phyloP scores from a whole-genome alignment of 2,329 filamentous ascomycete genomes.

The Venturia aucupariae region DNA sequence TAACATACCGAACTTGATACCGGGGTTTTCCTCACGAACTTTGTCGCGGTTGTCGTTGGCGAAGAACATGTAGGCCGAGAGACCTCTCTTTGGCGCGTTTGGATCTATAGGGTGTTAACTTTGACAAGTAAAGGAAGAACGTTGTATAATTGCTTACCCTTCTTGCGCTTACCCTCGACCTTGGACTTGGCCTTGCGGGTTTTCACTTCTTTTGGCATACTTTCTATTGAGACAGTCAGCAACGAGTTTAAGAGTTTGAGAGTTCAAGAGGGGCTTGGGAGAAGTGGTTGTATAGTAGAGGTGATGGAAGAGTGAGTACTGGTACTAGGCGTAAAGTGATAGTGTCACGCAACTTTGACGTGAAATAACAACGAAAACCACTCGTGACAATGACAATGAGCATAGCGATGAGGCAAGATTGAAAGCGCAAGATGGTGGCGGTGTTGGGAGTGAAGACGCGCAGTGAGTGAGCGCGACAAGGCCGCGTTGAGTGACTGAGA shows the following conservation, averaged over 20 bases:
- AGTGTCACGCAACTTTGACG: not conserved
- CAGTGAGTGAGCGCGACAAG: not conserved
- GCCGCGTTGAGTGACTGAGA: constrained; percentile 7
- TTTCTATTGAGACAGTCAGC: not conserved
- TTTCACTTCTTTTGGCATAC: constrained; percentile 58
- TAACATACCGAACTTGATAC: constrained; percentile 80
- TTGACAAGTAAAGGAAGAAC: constrained; percentile 11
- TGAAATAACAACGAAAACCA: not conserved
- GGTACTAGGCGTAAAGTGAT: not conserved
- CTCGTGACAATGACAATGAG: constrained; percentile 1
- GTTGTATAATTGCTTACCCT: constrained; percentile 44
- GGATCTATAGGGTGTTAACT: constrained; percentile 52
- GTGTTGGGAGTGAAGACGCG: constrained; percentile 1
- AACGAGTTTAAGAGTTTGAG: too few species aligned
- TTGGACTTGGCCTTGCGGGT: constrained; percentile 52
- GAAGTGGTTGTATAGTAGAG: not conserved
- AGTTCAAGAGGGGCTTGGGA: not conserved
- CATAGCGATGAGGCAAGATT: too few species aligned
- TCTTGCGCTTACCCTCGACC: constrained; percentile 58
- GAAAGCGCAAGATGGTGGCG: not conserved
- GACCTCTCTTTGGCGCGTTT: constrained; percentile 97
- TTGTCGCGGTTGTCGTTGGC: constrained; percentile 98
- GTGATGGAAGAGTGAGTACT: not conserved
- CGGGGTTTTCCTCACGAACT: constrained; percentile 95
- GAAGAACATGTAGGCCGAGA: constrained; percentile 99